Evolutionary conservation across 192 early-diverging fungal species (phyloP).

Genomic region (Gigaspora rosea): DNA sequence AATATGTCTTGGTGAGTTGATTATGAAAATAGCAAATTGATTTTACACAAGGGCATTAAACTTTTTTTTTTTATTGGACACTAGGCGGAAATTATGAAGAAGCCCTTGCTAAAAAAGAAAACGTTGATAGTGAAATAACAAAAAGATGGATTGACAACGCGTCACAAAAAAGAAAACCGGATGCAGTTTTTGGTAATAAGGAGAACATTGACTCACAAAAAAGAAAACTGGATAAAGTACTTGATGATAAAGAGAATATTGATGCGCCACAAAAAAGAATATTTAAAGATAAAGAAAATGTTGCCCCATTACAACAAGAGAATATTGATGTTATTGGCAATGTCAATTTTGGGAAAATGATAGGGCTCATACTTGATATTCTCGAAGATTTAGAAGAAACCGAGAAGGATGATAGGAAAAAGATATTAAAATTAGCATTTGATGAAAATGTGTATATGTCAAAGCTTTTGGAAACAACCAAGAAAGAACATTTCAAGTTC

Average conservation of each 20-base stretch:
- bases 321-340: neutral
- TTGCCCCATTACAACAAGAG: too few relatives aligned
- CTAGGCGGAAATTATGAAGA: slow-evolving; percentile 23
- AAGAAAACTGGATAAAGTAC: neutral
- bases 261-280: neutral
- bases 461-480: neutral
- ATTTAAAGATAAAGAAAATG: too few relatives aligned
- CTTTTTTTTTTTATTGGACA: slow-evolving; percentile 32
- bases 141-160: slow-evolving; percentile 21
- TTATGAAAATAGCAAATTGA: slow-evolving; percentile 17
- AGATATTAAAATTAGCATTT: slow-evolving; percentile 2
- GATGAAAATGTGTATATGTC: neutral
- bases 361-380: neutral
- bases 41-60: slow-evolving; percentile 16
- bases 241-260: neutral
- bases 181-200: neutral
- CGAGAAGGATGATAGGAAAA: slow-evolving; percentile 4
- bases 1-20: slow-evolving; percentile 20
- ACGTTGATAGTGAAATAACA: slow-evolving; percentile 21
- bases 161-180: slow-evolving; percentile 5
- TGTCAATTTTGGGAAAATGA: slow-evolving; percentile 17
- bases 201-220: slow-evolving; percentile 5
- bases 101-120: slow-evolving; percentile 16
- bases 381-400: slow-evolving; percentile 13
- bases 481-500: neutral